Evolutionary conservation across 192 early-diverging fungal genomes (phyloP).

Genomic region (Gamsiella multidivaricata): DNA sequence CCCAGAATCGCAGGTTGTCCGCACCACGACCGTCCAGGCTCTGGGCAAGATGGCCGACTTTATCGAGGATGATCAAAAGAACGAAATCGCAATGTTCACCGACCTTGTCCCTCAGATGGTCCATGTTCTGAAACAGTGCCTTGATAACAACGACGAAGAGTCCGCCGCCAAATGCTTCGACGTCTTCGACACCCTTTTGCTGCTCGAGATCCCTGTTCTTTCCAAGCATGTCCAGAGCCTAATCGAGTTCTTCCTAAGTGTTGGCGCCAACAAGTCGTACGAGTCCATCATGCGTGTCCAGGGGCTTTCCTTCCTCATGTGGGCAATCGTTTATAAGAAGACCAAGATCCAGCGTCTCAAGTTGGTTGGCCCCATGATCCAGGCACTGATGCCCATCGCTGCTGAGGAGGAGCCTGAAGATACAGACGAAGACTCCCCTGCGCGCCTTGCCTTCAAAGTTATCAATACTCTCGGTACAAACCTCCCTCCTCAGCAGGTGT

Average conservation of each 20-base stretch:
- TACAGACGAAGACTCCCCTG: conserved; percentile 86
- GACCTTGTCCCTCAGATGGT: conserved; percentile 87
- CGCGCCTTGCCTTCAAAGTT: conserved; percentile 70
- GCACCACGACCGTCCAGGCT: conserved; percentile 81
- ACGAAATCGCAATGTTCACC: conserved; percentile 77
- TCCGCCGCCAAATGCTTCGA: conserved; percentile 84
- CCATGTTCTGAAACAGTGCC: conserved; percentile 81
- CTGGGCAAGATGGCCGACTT: conserved; percentile 86
- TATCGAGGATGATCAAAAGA: conserved; percentile 76
- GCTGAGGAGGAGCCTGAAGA: conserved; percentile 85
- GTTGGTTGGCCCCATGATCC: conserved; percentile 82
- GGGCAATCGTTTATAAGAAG: conserved; percentile 81
- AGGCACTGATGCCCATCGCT: conserved; percentile 83
- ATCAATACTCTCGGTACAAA: conserved; percentile 85
- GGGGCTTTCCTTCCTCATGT: conserved; percentile 86
- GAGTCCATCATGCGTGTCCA: conserved; percentile 78
- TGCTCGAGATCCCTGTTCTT: conserved; percentile 85
- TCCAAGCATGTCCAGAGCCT: conserved; percentile 82
- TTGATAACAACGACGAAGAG: conserved; percentile 81
- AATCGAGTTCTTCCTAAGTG: conserved; percentile 81
- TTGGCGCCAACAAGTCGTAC: conserved; percentile 76
- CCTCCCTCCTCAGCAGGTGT: conserved; percentile 88
- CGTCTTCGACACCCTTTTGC: conserved; percentile 85
- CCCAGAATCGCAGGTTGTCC: conserved; percentile 83
- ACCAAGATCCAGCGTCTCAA: conserved; percentile 87